Conservation (phyloP, 768 basidiomycete genomes). For the Paxillus ammoniavirescens region DNA sequence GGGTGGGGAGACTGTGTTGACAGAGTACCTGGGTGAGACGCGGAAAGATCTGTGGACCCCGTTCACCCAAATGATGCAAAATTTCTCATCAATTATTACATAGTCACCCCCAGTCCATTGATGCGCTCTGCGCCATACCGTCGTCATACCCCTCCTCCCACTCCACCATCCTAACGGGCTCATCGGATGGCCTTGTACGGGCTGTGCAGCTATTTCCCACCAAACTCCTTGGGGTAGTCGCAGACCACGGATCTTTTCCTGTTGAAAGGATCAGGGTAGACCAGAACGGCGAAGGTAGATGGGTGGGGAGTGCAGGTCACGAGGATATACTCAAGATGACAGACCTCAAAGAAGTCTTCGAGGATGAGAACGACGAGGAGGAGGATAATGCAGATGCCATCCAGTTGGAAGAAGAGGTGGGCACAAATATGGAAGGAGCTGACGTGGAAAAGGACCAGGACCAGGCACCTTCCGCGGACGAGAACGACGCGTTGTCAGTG, state of each 20-base stretch:
- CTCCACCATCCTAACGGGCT: constrained; percentile 81
- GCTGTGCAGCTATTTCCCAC: constrained; percentile 87
- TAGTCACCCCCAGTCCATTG: constrained; percentile 90
- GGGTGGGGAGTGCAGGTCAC: constrained; percentile 93
- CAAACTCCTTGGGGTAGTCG: constrained; percentile 85
- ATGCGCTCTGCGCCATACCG: constrained; percentile 78
- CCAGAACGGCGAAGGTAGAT: constrained; percentile 56
- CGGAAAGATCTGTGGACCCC: neutral
- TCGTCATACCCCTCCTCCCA: constrained; percentile 57
- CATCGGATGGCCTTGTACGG: constrained; percentile 87
- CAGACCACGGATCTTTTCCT: constrained; percentile 90
- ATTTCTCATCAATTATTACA: constrained; percentile 13
- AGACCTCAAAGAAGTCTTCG: constrained; percentile 76
- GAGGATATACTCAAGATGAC: constrained; percentile 86
- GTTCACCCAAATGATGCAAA: neutral
- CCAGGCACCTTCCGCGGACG: constrained; percentile 8
- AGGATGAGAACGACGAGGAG: constrained; percentile 34
- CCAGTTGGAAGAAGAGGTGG: constrained; percentile 21
- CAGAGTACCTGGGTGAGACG: constrained; percentile 71
- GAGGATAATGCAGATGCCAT: constrained; percentile 24
- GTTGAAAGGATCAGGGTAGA: constrained; percentile 82
- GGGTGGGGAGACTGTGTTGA: constrained; percentile 95
- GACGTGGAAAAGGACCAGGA: constrained; percentile 10
- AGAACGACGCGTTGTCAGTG: constrained; percentile 1
- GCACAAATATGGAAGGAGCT: constrained; percentile 12